Conservation (phyloP, 352 stramenopile genomes). For the Pythium guiyangense region DNA sequence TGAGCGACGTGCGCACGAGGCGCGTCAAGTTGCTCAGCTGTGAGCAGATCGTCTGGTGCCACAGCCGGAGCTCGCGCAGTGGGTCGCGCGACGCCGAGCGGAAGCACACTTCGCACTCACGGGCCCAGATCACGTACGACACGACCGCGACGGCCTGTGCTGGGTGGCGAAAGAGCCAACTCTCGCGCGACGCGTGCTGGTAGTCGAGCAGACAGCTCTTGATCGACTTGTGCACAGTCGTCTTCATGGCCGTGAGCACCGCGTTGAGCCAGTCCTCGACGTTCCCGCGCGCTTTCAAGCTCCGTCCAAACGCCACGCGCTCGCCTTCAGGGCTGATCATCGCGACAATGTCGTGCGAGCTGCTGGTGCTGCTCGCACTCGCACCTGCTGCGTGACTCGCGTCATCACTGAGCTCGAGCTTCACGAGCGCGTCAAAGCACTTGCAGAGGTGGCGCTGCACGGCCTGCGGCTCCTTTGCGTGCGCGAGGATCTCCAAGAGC, state of each 20-base stretch:
- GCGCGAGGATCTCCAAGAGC: constrained; percentile 76
- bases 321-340: constrained; percentile 85
- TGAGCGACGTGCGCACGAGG: constrained; percentile 58
- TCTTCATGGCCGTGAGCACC: constrained; percentile 71
- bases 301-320: constrained; percentile 63
- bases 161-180: constrained; percentile 86
- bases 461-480: constrained; percentile 72
- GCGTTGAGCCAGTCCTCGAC: constrained; percentile 85
- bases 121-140: constrained; percentile 84
- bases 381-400: constrained; percentile 6
- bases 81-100: constrained; percentile 45
- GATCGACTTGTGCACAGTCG: constrained; percentile 59
- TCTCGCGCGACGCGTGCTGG: constrained; percentile 67
- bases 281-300: constrained; percentile 78
- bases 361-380: constrained; percentile 1
- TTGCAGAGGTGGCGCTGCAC: constrained; percentile 82
- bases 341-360: constrained; percentile 54
- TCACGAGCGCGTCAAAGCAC: constrained; percentile 79
- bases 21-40: constrained; percentile 65
- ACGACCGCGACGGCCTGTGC: constrained; percentile 89
- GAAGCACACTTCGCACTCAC: constrained; percentile 68
- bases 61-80: constrained; percentile 42
- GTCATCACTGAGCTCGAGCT: constrained; percentile 69
- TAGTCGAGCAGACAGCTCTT: constrained; percentile 87
- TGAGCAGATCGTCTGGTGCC: constrained; percentile 63